phyloP scores from a whole-genome alignment of 1,284 basidiomycete species.

The Sanghuangporus baumii region DNA sequence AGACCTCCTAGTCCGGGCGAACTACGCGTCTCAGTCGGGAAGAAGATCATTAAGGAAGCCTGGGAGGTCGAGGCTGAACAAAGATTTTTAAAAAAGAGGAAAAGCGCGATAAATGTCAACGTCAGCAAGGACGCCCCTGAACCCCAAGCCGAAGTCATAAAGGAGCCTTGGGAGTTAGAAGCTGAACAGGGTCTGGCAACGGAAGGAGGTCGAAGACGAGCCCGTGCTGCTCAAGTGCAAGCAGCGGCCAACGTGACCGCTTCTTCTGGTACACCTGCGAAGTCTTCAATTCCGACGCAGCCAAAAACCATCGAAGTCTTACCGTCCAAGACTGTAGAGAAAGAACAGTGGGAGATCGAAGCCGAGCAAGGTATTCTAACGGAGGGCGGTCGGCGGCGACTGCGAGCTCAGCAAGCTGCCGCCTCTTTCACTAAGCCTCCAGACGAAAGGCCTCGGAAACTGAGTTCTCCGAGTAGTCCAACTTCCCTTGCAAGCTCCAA shows the following conservation, averaged over 20 bases:
- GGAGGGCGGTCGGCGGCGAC: slow-evolving; percentile 61
- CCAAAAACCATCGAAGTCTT: slow-evolving; percentile 18
- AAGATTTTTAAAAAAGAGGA: slow-evolving; percentile 27
- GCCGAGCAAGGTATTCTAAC: slow-evolving; percentile 67
- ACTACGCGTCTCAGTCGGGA: slow-evolving; percentile 57
- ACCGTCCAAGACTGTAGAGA: slow-evolving; percentile 36
- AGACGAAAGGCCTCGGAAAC: slow-evolving; percentile 13
- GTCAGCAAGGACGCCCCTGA: neutral
- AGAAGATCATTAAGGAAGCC: slow-evolving; percentile 58
- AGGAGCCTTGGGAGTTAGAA: slow-evolving; percentile 33
- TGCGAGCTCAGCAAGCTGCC: slow-evolving; percentile 48
- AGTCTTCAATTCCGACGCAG: slow-evolving; percentile 22
- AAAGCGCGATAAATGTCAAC: slow-evolving; percentile 23
- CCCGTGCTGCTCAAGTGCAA: slow-evolving; percentile 23
- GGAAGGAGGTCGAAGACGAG: slow-evolving; percentile 30
- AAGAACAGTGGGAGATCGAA: slow-evolving; percentile 73
- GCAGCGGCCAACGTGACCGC: neutral
- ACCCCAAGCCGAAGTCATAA: neutral
- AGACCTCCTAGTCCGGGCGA: slow-evolving; percentile 48
- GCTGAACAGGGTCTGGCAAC: slow-evolving; percentile 31
- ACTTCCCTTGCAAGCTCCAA: slow-evolving; percentile 44
- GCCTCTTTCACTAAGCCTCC: slow-evolving; percentile 24
- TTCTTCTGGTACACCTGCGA: slow-evolving; percentile 19
- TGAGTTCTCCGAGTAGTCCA: slow-evolving; percentile 18
- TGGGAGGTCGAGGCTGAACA: slow-evolving; percentile 74